Base-by-base conservation (phyloP, 1,284 basidiomycete genomes). In the Termitomyces sp. region DNA sequence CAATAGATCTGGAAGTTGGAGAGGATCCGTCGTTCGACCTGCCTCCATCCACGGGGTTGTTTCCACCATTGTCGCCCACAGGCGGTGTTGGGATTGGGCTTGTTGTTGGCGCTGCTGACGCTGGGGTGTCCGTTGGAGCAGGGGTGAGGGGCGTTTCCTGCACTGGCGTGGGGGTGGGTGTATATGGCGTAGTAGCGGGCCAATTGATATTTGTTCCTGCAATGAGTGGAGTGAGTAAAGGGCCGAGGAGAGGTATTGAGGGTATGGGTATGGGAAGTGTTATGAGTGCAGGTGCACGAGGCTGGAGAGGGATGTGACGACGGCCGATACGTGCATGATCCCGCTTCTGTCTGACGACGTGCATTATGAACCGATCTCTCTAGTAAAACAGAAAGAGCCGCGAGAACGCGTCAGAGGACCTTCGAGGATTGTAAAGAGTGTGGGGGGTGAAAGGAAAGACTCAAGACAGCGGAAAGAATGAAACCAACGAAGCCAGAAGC, bases 241-340 rank as follows among this genome's bases (percentile, higher is more conserved):
- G 70, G 30, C 64, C 65, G 34, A 79, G 61, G 19, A 82, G 50
- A 1, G 79, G 76, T 33, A 79, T 66, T 9, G 73, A 70, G 15
- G 76, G 75, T 33, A 77, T 47, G 12, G 71, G 65, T 33, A 76
- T 56, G 31, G 76, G 71, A 1, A 77, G 59, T 44, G 71, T 69
- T 42, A 76, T 66, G 56, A 77, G 72, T 6, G 68, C 61, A 26
- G 75, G 76, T 19, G 70, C 68, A 55, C 76, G 76, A 54, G 65
- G 66, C 13, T 70, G 61, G 34, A 75, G 65, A 34, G 50, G 57
- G 30, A 48, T 48, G 33, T 58, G 19, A 13, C 55, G 51, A 55
- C 65, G 61, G 19, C 56, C 48, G 31, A 63, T 51, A 31, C 46
- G 59, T 38, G 53, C 36, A 33, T 59, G 56, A 47, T 52, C 45